Evolutionary conservation across 805 yeast genomes (phyloP).

Genomic region (Lipomyces sp.): DNA sequence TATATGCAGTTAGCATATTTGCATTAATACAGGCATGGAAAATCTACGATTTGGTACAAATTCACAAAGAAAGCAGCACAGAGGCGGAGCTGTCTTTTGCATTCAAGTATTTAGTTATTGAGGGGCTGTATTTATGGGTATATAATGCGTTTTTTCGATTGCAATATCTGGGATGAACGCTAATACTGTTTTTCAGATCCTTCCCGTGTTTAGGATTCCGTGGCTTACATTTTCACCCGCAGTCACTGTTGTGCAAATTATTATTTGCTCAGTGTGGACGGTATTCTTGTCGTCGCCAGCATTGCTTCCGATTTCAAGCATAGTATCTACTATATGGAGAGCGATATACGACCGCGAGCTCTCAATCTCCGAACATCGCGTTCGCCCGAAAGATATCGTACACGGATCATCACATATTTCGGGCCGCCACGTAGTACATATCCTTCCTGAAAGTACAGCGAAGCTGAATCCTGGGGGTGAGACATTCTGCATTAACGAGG

Average conservation of each 20-base stretch:
- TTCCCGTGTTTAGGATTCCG: constrained; percentile 79
- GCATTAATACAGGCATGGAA: constrained; percentile 85
- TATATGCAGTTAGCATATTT: constrained; percentile 68
- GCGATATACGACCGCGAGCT: constrained; percentile 43
- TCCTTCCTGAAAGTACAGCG: constrained; percentile 90
- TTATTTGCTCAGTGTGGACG: constrained; percentile 55
- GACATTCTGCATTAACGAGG: constrained; percentile 57
- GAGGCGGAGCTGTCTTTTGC: constrained; percentile 63
- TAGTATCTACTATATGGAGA: constrained; percentile 38
- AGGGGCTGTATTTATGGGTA: constrained; percentile 67
- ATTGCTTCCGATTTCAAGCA: constrained; percentile 32
- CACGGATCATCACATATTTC: constrained; percentile 63
- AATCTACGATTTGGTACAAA: constrained; percentile 66
- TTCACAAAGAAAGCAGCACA: constrained; percentile 57
- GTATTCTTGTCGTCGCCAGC: constrained; percentile 49
- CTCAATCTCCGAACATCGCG: constrained; percentile 45
- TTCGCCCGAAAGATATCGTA: constrained; percentile 43
- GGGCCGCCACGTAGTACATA: constrained; percentile 84
- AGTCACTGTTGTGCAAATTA: constrained; percentile 57
- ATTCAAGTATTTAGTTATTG: constrained; percentile 72
- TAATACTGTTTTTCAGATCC: constrained; percentile 40
- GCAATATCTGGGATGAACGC: neutral
- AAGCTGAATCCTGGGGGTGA: constrained; percentile 74
- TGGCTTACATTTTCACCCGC: constrained; percentile 67
- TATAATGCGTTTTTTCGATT: neutral